phyloP scores from a whole-genome alignment of 2,329 filamentous ascomycete species.

The Trematosphaeria pertusa region DNA sequence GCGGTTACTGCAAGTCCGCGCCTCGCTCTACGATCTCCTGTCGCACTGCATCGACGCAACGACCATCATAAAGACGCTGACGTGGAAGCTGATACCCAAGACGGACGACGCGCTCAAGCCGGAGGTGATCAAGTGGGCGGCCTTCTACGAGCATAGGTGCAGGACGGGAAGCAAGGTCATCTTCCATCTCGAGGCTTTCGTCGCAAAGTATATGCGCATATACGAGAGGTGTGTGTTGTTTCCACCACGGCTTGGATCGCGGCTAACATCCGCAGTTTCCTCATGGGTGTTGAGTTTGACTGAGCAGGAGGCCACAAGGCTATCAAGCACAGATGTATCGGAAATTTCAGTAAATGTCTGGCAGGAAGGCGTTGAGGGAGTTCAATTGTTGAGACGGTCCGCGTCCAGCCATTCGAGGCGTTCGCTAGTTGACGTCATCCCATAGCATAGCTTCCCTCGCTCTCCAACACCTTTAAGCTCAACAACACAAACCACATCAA shows the following conservation, averaged over 20 bases:
- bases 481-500: not conserved
- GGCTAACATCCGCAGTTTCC: conserved; percentile 47
- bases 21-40: conserved; percentile 95
- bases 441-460: not conserved
- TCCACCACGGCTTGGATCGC: too few relatives aligned
- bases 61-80: conserved; percentile 91
- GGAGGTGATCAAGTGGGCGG: conserved; percentile 93
- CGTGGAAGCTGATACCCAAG: conserved; percentile 87
- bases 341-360: not conserved
- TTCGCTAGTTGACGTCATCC: not conserved
- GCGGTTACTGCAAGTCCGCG: conserved; percentile 83
- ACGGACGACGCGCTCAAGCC: conserved; percentile 90
- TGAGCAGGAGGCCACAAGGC: too few relatives aligned
- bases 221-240: conserved; percentile 75
- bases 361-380: too few relatives aligned
- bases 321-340: not conserved
- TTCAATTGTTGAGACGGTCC: not conserved
- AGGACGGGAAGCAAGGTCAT: conserved; percentile 93
- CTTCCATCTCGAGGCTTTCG: conserved; percentile 97
- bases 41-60: conserved; percentile 97
- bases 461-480: not conserved
- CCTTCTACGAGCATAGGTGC: conserved; percentile 96
- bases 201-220: conserved; percentile 97
- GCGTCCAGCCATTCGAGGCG: not conserved
- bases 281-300: conserved; percentile 74